A percentile compares a stretch with the other conserved stretches of the same genome.
phyloP scores from a whole-genome alignment of 371 early-diverging fungal genomes.

The Haplosporangium sp. region DNA sequence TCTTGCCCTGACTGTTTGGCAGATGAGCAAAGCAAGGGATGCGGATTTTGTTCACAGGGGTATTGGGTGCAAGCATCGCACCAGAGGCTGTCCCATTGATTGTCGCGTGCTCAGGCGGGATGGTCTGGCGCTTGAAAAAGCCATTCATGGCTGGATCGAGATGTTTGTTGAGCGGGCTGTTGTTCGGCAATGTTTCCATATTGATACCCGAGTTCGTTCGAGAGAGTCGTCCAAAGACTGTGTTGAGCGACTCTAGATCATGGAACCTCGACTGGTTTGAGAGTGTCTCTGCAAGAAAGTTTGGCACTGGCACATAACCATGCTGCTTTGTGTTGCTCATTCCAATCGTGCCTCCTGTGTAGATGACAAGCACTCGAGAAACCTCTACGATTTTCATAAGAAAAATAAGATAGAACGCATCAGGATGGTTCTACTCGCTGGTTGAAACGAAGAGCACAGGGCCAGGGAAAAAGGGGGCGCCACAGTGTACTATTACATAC shows the following conservation, averaged over 20 bases:
- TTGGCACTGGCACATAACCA: constrained; percentile 85
- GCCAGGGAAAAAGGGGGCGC: not conserved
- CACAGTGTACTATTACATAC: constrained; percentile 9
- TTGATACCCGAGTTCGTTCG: constrained; percentile 41
- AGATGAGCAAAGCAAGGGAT: constrained; percentile 45
- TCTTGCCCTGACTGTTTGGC: constrained; percentile 49
- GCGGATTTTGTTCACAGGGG: constrained; percentile 48
- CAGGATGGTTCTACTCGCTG: not conserved
- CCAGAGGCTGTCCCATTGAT: constrained; percentile 40
- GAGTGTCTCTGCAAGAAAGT: constrained; percentile 83
- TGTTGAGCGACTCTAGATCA: constrained; percentile 67
- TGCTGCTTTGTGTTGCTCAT: constrained; percentile 84
- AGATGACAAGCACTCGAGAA: constrained; percentile 88
- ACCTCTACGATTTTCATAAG: constrained; percentile 62
- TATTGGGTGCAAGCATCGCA: constrained; percentile 38
- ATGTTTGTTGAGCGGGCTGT: constrained; percentile 23
- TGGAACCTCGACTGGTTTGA: constrained; percentile 87
- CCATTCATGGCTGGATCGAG: constrained; percentile 45
- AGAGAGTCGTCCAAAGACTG: constrained; percentile 53
- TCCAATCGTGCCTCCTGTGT: constrained; percentile 97
- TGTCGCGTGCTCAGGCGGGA: constrained; percentile 37
- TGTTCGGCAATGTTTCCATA: constrained; percentile 24
- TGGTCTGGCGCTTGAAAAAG: constrained; percentile 30
- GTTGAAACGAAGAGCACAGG: not conserved
- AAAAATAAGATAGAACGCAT: not conserved